A percentile compares a stretch with the other conserved stretches of the same genome.
Evolutionary conservation across 2,329 filamentous ascomycete species (phyloP).

Genomic region (Paecilomyces variotii): DNA sequence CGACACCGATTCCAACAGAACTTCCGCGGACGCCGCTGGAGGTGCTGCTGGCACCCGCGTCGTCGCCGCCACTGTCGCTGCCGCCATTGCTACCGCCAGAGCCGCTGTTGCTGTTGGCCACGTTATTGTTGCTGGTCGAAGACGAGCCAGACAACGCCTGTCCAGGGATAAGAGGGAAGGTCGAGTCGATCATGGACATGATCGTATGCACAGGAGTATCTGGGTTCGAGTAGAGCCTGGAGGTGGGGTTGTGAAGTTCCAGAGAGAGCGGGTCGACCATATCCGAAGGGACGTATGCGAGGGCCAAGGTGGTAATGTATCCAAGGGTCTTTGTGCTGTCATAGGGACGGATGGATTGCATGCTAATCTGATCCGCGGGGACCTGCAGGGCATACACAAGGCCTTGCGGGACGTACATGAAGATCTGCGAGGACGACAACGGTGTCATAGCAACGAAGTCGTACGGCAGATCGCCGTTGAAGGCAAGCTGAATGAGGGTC

Average conservation of each 20-base stretch:
- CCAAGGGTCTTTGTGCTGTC: slow-evolving; percentile 60
- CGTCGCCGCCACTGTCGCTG: slow-evolving; percentile 26
- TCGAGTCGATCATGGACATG: slow-evolving; percentile 73
- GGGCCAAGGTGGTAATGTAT: slow-evolving; percentile 73
- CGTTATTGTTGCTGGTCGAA: slow-evolving; percentile 27
- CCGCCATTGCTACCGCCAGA: slow-evolving; percentile 33
- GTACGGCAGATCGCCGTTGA: slow-evolving; percentile 74
- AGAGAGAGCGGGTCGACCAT: slow-evolving; percentile 60
- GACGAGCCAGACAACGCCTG: slow-evolving; percentile 34
- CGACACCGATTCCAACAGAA: slow-evolving; percentile 63
- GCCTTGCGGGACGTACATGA: slow-evolving; percentile 65
- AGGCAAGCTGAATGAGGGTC: slow-evolving; percentile 74
- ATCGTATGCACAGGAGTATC: slow-evolving; percentile 60
- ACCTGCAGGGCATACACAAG: slow-evolving; percentile 55
- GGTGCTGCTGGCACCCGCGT: slow-evolving; percentile 42
- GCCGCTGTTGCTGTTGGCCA: slow-evolving; percentile 20
- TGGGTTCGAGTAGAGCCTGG: slow-evolving; percentile 65
- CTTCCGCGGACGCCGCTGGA: slow-evolving; percentile 31
- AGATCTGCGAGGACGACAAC: slow-evolving; percentile 75
- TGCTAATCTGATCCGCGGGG: slow-evolving; percentile 46
- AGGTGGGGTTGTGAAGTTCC: slow-evolving; percentile 63
- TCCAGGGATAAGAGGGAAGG: slow-evolving; percentile 60
- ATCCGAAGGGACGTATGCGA: slow-evolving; percentile 66
- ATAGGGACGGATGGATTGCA: slow-evolving; percentile 66
- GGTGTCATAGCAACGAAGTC: slow-evolving; percentile 65